Conservation (phyloP, 306 rosid genomes). For the Geum urbanum region DNA sequence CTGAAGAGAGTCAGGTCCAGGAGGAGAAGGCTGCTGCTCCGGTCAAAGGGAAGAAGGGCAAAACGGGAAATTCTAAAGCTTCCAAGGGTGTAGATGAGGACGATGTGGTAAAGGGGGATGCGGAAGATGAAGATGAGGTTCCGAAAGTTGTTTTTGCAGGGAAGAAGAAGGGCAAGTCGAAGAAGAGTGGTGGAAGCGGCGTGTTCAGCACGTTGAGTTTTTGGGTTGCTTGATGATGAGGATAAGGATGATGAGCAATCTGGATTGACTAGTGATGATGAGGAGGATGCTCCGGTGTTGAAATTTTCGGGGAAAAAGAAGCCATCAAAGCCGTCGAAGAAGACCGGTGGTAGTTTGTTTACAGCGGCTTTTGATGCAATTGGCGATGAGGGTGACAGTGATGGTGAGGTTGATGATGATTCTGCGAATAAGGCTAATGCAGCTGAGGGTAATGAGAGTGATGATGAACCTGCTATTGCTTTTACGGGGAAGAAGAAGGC, state of each 20-base stretch:
- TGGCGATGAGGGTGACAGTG: constrained; percentile 41
- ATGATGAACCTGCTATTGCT: constrained; percentile 49
- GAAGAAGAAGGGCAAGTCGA: constrained; percentile 72
- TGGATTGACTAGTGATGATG: constrained; percentile 29
- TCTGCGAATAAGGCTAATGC: constrained; percentile 22
- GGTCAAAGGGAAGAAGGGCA: constrained; percentile 61
- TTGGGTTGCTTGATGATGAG: constrained; percentile 67
- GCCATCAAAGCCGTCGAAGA: constrained; percentile 47
- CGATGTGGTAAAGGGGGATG: constrained; percentile 16
- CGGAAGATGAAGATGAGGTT: constrained; percentile 43
- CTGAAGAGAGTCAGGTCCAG: constrained; percentile 49
- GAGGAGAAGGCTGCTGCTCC: constrained; percentile 40
- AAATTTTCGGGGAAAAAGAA: constrained; percentile 66
- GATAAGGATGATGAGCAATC: constrained; percentile 39
- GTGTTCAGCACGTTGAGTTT: constrained; percentile 40
- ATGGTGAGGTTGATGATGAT: constrained; percentile 42
- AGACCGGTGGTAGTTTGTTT: constrained; percentile 49
- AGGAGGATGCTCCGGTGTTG: constrained; percentile 40
- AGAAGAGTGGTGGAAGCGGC: constrained; percentile 62
- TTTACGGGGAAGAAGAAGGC: constrained; percentile 77
- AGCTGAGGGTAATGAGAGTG: constrained; percentile 40
- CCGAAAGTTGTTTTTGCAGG: constrained; percentile 57
- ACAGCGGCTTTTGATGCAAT: constrained; percentile 46
- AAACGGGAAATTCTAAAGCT: constrained; percentile 52
- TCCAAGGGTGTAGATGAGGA: constrained; percentile 29